phyloP scores from a whole-genome alignment of 176 grass and related monocot species.

The Musa beccarii region DNA sequence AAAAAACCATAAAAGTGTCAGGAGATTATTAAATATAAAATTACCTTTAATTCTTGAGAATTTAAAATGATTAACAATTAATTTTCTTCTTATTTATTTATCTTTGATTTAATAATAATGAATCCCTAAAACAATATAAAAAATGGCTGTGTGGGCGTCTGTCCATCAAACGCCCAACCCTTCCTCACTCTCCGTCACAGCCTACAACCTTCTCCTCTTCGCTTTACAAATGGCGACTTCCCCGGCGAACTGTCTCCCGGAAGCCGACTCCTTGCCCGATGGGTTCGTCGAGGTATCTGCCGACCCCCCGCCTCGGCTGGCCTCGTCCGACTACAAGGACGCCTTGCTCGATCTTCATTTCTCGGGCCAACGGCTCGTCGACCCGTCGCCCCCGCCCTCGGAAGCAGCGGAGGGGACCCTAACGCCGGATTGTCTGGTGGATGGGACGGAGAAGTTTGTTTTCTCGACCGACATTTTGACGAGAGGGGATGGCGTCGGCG shows the following conservation, averaged over 20 bases:
- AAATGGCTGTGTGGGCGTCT: too few relatives aligned
- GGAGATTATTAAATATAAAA: too few relatives aligned
- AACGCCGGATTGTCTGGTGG: conserved; percentile 12
- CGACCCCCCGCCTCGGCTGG: conserved; percentile 3
- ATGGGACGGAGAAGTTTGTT: conserved; percentile 29
- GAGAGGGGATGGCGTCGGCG: conserved; percentile 8
- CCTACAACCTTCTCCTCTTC: neutral
- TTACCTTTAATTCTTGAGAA: too few relatives aligned
- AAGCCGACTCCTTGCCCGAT: conserved; percentile 80
- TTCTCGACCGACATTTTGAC: conserved; percentile 5
- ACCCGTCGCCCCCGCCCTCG: neutral
- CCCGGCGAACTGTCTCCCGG: conserved; percentile 56
- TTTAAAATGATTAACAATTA: too few relatives aligned
- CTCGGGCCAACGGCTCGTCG: conserved; percentile 12
- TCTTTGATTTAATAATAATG: too few relatives aligned
- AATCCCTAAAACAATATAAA: too few relatives aligned
- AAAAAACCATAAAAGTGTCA: too few relatives aligned
- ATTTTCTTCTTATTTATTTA: too few relatives aligned
- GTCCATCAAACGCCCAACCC: too few relatives aligned
- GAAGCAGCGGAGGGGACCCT: conserved; percentile 27
- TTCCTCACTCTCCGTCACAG: too few relatives aligned
- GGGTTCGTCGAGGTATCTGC: conserved; percentile 69
- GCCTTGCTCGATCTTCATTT: conserved; percentile 16
- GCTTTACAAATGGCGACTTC: conserved; percentile 48
- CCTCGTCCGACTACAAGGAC: conserved; percentile 14